Percentiles rank a stretch among this genome's conserved stretches.
phyloP scores from a whole-genome alignment of 2,329 filamentous ascomycete genomes.

The Tolypocladium ovalisporum region DNA sequence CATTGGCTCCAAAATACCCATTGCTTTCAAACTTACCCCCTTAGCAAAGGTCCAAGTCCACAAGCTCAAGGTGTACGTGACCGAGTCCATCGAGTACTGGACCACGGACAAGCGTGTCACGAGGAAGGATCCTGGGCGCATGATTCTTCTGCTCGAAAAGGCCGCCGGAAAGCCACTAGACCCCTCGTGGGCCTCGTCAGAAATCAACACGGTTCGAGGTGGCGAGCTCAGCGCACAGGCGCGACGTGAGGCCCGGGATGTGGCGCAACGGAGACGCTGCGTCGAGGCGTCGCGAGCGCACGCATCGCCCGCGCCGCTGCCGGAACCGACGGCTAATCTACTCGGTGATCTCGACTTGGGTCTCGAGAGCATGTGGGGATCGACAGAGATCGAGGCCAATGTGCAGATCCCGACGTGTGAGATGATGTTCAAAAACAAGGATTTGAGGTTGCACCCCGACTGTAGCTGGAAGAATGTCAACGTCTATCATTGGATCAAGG shows the following conservation, averaged over 20 bases:
- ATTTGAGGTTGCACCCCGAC: conserved; percentile 65
- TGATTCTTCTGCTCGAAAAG: conserved; percentile 82
- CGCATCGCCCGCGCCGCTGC: conserved; percentile 29
- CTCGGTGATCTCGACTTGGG: conserved; percentile 68
- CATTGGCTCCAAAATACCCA: conserved; percentile 76
- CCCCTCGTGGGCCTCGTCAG: conserved; percentile 62
- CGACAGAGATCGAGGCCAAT: conserved; percentile 90
- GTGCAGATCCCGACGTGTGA: conserved; percentile 85
- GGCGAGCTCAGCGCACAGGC: conserved; percentile 56
- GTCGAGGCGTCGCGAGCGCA: conserved; percentile 35
- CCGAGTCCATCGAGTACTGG: conserved; percentile 85
- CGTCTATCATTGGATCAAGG: conserved; percentile 95
- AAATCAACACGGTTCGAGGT: conserved; percentile 65
- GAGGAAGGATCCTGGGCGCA: conserved; percentile 71
- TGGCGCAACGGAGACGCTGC: conserved; percentile 40
- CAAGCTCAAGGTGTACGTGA: conserved; percentile 82
- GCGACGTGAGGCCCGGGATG: conserved; percentile 35
- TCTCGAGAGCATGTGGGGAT: conserved; percentile 64
- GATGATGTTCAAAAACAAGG: conserved; percentile 66
- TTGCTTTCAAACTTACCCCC: conserved; percentile 88
- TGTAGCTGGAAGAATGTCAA: conserved; percentile 91
- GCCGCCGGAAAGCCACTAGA: conserved; percentile 66
- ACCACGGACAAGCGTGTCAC: conserved; percentile 78
- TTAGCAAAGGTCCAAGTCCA: conserved; percentile 90
- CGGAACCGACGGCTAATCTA: conserved; percentile 54